A percentile compares a stretch with the other conserved stretches of the same genome.
Evolutionary conservation across 352 stramenopile species (phyloP).

Genomic region (Globisporangium sylvaticum): DNA sequence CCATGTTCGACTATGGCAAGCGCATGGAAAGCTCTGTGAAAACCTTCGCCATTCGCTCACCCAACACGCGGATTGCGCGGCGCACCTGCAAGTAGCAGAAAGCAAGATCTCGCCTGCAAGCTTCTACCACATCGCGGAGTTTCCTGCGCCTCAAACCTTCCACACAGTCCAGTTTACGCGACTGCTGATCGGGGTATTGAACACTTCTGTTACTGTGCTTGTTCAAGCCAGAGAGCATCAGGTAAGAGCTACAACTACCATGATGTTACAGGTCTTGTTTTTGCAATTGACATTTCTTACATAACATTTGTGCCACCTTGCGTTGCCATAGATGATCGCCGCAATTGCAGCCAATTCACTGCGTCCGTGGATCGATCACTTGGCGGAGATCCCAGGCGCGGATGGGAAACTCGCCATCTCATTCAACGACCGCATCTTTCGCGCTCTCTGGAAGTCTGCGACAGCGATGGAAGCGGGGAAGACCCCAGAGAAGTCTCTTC

Average conservation of each 20-base stretch:
- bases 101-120: slow-evolving; percentile 15
- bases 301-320: background rate
- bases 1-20: slow-evolving; percentile 50
- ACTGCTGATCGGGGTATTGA: slow-evolving; percentile 43
- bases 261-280: background rate
- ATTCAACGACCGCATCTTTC: slow-evolving; percentile 64
- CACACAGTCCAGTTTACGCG: slow-evolving; percentile 45
- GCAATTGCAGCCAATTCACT: slow-evolving; percentile 22
- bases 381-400: slow-evolving; percentile 30
- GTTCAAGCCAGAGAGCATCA: slow-evolving; percentile 25
- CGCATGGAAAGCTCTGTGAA: slow-evolving; percentile 26
- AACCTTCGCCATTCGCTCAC: slow-evolving; percentile 4
- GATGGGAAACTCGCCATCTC: slow-evolving; percentile 54
- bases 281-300: too few species aligned
- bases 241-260: slow-evolving; percentile 13
- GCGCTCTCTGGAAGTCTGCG: slow-evolving; percentile 70
- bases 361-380: slow-evolving; percentile 51
- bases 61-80: slow-evolving; percentile 1
- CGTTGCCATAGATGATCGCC: slow-evolving; percentile 19
- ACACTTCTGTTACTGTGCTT: slow-evolving; percentile 37
- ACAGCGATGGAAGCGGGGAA: slow-evolving; percentile 21
- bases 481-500: slow-evolving; percentile 25
- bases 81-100: slow-evolving; percentile 1
- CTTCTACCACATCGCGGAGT: slow-evolving; percentile 25
- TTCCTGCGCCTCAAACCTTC: slow-evolving; percentile 33